A percentile compares a stretch with the other conserved stretches of the same genome.
Evolutionary conservation across 305 asterid genomes (phyloP).

Genomic region (Fraxinus latifolia): DNA sequence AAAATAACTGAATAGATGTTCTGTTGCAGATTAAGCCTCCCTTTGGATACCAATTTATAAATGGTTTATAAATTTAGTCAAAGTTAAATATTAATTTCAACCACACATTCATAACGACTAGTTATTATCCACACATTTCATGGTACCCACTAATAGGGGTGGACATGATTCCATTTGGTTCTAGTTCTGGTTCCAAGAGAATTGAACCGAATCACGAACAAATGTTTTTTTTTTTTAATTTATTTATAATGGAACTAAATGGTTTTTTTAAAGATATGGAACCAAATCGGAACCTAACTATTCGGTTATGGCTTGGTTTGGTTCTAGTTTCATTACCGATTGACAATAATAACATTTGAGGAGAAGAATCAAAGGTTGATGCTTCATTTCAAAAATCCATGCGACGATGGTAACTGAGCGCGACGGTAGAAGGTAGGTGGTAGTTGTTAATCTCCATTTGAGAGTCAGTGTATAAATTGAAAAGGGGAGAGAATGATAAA

Average conservation of each 20-base stretch:
- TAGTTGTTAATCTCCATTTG: background rate
- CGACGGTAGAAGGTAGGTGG: background rate
- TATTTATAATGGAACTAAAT: background rate
- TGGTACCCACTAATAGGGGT: background rate
- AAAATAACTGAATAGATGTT: slow-evolving; percentile 6
- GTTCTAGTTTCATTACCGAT: background rate
- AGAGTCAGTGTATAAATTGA: background rate
- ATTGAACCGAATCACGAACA: background rate
- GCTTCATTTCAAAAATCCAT: background rate
- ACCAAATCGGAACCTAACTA: background rate
- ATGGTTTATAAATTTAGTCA: background rate
- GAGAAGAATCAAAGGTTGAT: background rate
- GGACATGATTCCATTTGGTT: background rate
- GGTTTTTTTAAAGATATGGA: background rate
- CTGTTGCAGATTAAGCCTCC: background rate
- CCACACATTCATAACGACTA: background rate
- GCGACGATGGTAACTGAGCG: background rate
- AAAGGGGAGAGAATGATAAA: background rate
- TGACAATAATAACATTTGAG: background rate
- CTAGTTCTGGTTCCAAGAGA: background rate
- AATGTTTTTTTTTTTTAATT: background rate
- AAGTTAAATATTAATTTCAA: background rate
- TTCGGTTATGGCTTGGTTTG: background rate
- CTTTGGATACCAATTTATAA: background rate
- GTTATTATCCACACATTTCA: background rate